These are phyloP conservation scores for Neofusicoccum kwambonambiense DNA, from an alignment of 2,329 filamentous ascomycete species.

Conservation along the genomic window DNA sequence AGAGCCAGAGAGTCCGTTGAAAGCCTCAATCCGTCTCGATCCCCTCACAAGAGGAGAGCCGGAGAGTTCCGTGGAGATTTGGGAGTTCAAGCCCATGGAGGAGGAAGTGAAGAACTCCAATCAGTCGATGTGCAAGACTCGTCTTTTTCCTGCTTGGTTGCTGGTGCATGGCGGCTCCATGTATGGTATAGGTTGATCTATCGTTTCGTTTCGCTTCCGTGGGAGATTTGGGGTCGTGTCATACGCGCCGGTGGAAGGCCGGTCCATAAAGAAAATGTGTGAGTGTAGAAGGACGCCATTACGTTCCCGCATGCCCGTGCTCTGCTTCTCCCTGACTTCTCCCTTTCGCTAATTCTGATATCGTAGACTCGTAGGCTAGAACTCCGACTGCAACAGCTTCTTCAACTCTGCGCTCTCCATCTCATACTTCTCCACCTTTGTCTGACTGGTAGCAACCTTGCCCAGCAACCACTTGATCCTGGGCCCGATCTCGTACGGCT, in stretches of 20 bases:
- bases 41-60: background rate
- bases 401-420: conserved; percentile 69
- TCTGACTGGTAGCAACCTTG: conserved; percentile 73
- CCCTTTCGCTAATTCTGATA: background rate
- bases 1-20: conserved; percentile 27
- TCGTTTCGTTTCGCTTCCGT: too few species aligned
- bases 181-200: too few species aligned
- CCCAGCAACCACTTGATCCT: conserved; percentile 69
- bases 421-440: conserved; percentile 72
- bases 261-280: background rate
- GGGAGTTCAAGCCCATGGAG: too few species aligned
- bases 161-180: too few species aligned
- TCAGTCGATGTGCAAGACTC: too few species aligned
- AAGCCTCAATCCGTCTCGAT: conserved; percentile 25
- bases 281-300: background rate
- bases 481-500: conserved; percentile 65
- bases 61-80: background rate
- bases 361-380: conserved; percentile 27
- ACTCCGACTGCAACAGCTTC: conserved; percentile 62
- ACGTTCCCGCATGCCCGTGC: background rate
- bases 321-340: background rate
- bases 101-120: too few species aligned
- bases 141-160: too few species aligned
- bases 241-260: background rate
- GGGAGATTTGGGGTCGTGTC: background rate